Conservation (phyloP, 805 yeast genomes). For the Nakazawaea peltata region DNA sequence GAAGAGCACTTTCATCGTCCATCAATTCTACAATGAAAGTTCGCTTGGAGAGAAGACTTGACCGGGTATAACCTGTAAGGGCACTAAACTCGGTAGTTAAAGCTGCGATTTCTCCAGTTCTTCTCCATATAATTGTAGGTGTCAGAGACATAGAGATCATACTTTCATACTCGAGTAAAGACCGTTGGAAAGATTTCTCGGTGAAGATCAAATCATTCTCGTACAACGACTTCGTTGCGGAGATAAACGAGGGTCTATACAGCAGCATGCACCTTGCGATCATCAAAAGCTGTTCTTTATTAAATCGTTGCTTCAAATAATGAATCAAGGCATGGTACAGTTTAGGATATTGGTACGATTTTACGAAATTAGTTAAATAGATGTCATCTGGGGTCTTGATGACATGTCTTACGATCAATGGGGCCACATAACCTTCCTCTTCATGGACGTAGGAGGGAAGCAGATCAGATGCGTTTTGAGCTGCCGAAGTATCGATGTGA, state of each 20-base stretch:
- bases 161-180: slow-evolving; percentile 48
- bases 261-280: slow-evolving; percentile 54
- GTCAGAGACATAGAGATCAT: slow-evolving; percentile 55
- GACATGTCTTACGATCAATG: slow-evolving; percentile 47
- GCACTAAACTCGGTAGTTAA: slow-evolving; percentile 68
- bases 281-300: slow-evolving; percentile 25
- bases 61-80: slow-evolving; percentile 54
- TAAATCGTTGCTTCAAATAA: slow-evolving; percentile 45
- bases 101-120: slow-evolving; percentile 81
- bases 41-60: slow-evolving; percentile 49
- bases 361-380: slow-evolving; percentile 29
- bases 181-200: slow-evolving; percentile 49
- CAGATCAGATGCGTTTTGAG: slow-evolving; percentile 11
- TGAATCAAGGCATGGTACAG: slow-evolving; percentile 54
- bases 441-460: slow-evolving; percentile 31
- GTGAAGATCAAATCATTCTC: slow-evolving; percentile 64
- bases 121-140: slow-evolving; percentile 79
- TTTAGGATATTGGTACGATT: slow-evolving; percentile 53
- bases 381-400: slow-evolving; percentile 46
- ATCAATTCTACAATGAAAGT: slow-evolving; percentile 71
- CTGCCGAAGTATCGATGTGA: slow-evolving; percentile 3
- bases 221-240: slow-evolving; percentile 64
- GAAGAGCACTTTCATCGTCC: slow-evolving; percentile 71
- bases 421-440: slow-evolving; percentile 43
- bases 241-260: slow-evolving; percentile 69